A percentile compares a stretch with the other conserved stretches of the same genome.
Conservation (phyloP, 208 protist species). For the Leishmania major region DNA sequence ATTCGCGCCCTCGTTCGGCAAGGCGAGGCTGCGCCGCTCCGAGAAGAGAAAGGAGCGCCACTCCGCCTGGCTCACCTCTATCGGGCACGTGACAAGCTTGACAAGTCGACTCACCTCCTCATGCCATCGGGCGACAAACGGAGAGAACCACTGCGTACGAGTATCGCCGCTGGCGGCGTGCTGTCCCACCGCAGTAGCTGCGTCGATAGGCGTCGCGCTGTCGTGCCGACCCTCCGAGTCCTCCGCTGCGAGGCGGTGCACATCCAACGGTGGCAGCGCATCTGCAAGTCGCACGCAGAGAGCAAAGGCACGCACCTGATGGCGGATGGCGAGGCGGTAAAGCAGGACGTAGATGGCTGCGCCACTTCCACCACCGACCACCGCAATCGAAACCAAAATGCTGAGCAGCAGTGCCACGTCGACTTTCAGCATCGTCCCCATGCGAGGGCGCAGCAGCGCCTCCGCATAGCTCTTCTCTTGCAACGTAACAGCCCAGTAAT, state of each 20-base stretch:
- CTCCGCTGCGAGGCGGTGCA: not conserved
- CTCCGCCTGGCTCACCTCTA: constrained; percentile 11
- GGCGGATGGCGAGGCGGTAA: constrained; percentile 20
- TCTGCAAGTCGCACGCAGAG: constrained; percentile 12
- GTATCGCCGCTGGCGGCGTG: not conserved
- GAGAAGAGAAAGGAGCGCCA: constrained; percentile 11
- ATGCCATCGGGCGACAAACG: constrained; percentile 12
- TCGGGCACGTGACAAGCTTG: not conserved
- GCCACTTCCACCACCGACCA: constrained; percentile 20
- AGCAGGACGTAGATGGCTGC: constrained; percentile 8
- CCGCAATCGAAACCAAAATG: constrained; percentile 9
- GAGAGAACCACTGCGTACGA: not conserved
- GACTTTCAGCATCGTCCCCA: constrained; percentile 22
- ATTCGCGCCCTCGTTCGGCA: not conserved
- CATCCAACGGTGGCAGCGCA: not conserved
- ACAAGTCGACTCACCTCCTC: constrained; percentile 15
- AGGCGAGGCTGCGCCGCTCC: constrained; percentile 1
- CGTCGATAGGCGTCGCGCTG: not conserved
- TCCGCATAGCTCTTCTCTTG: constrained; percentile 12
- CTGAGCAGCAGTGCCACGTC: constrained; percentile 27
- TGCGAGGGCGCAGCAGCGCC: not conserved
- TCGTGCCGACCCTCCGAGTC: not conserved
- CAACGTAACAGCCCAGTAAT: constrained; percentile 43
- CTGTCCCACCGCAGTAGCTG: not conserved
- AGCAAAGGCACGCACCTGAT: constrained; percentile 19